These are phyloP conservation scores for Suillus discolor DNA, from an alignment of 768 basidiomycete genomes.

Conservation along the genomic window DNA sequence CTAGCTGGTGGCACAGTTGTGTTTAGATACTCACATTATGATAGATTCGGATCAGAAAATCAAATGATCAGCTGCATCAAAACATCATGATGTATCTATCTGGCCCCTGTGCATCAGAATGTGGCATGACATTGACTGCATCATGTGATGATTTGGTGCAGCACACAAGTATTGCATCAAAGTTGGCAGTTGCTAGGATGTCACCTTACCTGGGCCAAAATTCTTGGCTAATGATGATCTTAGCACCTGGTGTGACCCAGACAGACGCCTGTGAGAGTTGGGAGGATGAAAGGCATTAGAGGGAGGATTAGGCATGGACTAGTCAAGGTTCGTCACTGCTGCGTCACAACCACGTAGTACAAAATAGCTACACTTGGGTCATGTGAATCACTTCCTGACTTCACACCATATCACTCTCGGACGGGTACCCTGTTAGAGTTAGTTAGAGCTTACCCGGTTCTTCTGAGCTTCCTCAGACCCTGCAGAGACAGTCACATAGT, in stretches of 20 bases:
- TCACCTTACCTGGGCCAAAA: background rate
- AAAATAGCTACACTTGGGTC: too few relatives aligned
- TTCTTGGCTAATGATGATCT: background rate
- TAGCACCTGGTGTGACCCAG: background rate
- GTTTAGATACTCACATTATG: background rate
- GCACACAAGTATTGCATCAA: background rate
- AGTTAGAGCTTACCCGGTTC: too few relatives aligned
- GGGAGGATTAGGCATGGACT: too few relatives aligned
- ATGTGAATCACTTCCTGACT: too few relatives aligned
- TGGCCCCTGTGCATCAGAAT: background rate
- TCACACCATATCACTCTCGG: too few relatives aligned
- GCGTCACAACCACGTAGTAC: too few relatives aligned
- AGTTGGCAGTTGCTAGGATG: background rate
- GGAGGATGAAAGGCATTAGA: background rate
- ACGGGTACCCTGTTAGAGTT: too few relatives aligned
- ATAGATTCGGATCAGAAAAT: background rate
- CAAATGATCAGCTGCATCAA: background rate
- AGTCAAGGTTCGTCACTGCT: too few relatives aligned
- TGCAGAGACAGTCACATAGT: too few relatives aligned
- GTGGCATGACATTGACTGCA: too few relatives aligned
- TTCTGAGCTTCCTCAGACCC: too few relatives aligned
- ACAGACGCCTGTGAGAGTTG: background rate
- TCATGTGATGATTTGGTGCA: background rate
- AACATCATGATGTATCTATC: background rate
- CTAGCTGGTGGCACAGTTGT: background rate